Evolutionary conservation across 78 protist genomes (phyloP), one percentile per base, ranked within the genome.

Genomic region (Trichosphaerium sp.): DNA sequence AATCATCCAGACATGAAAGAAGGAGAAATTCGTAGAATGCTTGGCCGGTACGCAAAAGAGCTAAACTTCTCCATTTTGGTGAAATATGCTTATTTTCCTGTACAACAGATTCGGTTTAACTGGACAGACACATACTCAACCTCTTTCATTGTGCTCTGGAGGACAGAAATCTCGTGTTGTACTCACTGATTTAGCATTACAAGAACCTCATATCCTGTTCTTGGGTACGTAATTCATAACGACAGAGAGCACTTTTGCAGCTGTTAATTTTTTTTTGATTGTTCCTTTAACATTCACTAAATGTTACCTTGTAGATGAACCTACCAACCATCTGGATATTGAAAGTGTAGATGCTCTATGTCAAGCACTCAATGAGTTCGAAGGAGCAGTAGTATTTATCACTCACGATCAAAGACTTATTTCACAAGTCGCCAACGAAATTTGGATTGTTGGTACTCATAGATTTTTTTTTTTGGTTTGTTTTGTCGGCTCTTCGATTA

Each of bases 101-200:
- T n/a, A n/a, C n/a, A n/a, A n/a, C 35, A n/a, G 79, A 21, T 75
- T 78, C 67, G 89, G 88, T 49, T 32, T 88, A 67, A 56, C 43
- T 37, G 69, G 75, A n/a, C 35, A 44, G 0, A 31, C 60, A 15
- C 79, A 72, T 37, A 38, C 69, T 15, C 85, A 80, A 38, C 64
- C 66, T 41, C 78, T 88, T 65, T 8, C 21, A 0, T 49, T 84
- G 3, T 65, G 90, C 54, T 82, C 90, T 25, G 98, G 97, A 7
- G 98, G 98, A 29, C 97, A 95, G 82, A 82, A 87, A 69, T 62
- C 82, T 52, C 84, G 97, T 32, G 94, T 96, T 32, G 94, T 85
- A 56, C 73, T 96, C 14, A 94, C 95, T 6, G 88, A 74, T 12
- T 5, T 84, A 41, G 76, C 87, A 42, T 83, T 69, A 79, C 25